Percentiles rank a stretch among this genome's conserved stretches.
These are phyloP conservation scores for Pythium volutum DNA, from an alignment of 352 stramenopile genomes.

Conservation along the genomic window DNA sequence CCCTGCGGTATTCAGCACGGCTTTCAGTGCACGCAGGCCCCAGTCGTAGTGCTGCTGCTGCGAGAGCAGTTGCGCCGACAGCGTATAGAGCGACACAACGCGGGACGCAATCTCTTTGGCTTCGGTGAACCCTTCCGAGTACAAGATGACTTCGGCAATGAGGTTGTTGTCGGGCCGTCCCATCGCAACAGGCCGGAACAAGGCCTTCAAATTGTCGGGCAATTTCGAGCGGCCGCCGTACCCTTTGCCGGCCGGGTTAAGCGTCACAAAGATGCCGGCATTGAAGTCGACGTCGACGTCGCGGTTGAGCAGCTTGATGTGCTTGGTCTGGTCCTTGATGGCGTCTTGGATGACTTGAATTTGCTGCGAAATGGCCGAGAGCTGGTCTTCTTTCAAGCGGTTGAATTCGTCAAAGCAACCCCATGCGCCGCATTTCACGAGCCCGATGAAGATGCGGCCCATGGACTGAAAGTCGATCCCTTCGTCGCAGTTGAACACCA, in stretches of 20 bases:
- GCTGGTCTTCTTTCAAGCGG: slow-evolving; percentile 86
- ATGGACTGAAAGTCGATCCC: slow-evolving; percentile 88
- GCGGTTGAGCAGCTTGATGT: slow-evolving; percentile 63
- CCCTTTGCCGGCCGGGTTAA: slow-evolving; percentile 89
- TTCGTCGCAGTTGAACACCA: slow-evolving; percentile 90
- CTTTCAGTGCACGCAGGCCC: slow-evolving; percentile 88
- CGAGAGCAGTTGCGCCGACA: slow-evolving; percentile 66
- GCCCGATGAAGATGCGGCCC: slow-evolving; percentile 88
- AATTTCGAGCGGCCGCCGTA: slow-evolving; percentile 88
- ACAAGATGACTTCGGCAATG: slow-evolving; percentile 87
- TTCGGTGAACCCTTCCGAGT: slow-evolving; percentile 80
- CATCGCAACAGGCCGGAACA: slow-evolving; percentile 90
- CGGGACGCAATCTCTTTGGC: slow-evolving; percentile 77
- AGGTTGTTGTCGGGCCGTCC: slow-evolving; percentile 80
- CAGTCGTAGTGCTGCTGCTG: slow-evolving; percentile 90
- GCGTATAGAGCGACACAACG: slow-evolving; percentile 78
- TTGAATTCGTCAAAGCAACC: slow-evolving; percentile 94
- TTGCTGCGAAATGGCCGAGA: slow-evolving; percentile 88
- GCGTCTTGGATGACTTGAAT: slow-evolving; percentile 90
- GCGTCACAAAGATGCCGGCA: slow-evolving; percentile 90
- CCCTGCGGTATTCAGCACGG: slow-evolving; percentile 92
- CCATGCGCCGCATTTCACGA: slow-evolving; percentile 89
- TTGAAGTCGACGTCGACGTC: slow-evolving; percentile 82
- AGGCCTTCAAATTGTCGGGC: slow-evolving; percentile 90
- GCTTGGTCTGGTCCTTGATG: slow-evolving; percentile 63